These are phyloP conservation scores for Eustoma russellianum DNA, from an alignment of 257 asterid species.

Conservation along the genomic window DNA sequence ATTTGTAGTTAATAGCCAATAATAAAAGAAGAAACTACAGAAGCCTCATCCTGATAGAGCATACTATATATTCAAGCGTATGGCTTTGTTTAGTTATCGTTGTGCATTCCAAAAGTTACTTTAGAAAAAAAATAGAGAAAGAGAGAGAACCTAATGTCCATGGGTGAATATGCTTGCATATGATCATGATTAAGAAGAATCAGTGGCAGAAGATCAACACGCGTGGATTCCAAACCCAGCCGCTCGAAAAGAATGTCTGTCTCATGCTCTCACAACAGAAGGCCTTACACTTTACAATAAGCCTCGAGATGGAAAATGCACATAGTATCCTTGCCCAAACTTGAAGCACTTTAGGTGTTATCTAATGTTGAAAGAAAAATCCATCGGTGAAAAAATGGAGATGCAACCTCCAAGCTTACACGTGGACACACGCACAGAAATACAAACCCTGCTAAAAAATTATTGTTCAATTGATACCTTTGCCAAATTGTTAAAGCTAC, in stretches of 20 bases:
- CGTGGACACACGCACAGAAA: no score
- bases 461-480: no score
- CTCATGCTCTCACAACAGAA: conserved; percentile 96
- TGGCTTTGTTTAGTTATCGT: conserved; percentile 96
- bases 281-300: conserved; percentile 94
- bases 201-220: no score
- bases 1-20: no score
- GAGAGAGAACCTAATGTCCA: conserved; percentile 99
- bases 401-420: conserved; percentile 2
- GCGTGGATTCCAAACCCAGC: no score
- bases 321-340: conserved; percentile 95
- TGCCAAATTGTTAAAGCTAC: no score
- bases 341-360: conserved; percentile 92
- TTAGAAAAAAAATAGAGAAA: no score
- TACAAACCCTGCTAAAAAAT: no score
- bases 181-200: no score
- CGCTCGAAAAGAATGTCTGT: no score
- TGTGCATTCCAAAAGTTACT: no score
- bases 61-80: conserved; percentile 95
- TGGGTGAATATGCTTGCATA: conserved; percentile 96
- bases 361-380: conserved; percentile 32
- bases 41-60: conserved; percentile 87
- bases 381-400: not conserved
- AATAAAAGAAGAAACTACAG: no score
- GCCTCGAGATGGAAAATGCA: conserved; percentile 95